Conservation (phyloP, 257 asterid species). For the Vinca minor region DNA sequence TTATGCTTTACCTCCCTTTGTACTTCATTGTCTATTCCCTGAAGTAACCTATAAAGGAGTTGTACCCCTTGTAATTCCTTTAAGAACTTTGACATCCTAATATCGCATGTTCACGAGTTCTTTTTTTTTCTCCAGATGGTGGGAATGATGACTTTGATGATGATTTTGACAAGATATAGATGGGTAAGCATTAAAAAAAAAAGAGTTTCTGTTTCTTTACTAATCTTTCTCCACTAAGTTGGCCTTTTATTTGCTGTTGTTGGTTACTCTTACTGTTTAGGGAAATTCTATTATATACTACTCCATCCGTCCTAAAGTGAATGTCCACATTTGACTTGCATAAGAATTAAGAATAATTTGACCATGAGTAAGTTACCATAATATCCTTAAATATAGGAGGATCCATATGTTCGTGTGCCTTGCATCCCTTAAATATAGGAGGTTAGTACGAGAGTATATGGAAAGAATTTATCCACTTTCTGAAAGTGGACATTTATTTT, state of each 20-base stretch:
- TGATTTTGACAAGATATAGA: constrained; percentile 74
- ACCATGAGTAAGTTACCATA: no score
- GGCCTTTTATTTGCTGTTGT: not conserved
- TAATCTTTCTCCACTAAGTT: not conserved
- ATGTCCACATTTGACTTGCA: no score
- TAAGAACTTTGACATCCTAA: not conserved
- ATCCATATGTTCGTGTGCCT: no score
- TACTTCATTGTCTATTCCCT: not conserved
- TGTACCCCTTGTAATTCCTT: not conserved
- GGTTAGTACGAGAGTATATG: no score
- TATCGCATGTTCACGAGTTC: not conserved
- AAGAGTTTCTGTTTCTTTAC: not conserved
- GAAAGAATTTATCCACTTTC: no score
- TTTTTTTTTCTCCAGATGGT: constrained; percentile 40
- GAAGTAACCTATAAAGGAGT: not conserved
- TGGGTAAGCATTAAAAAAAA: constrained; percentile 43
- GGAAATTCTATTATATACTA: not conserved
- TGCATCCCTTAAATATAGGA: no score
- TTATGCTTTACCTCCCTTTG: not conserved
- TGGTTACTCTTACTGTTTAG: not conserved
- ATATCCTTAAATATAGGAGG: no score
- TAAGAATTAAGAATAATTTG: no score
- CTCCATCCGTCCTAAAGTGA: no score
- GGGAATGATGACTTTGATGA: constrained; percentile 59
- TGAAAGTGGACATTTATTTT: no score